A percentile compares a stretch with the other conserved stretches of the same genome.
These are phyloP conservation scores for Mollisiaceae sp. DNA, from an alignment of 2,329 filamentous ascomycete genomes.

Conservation along the genomic window DNA sequence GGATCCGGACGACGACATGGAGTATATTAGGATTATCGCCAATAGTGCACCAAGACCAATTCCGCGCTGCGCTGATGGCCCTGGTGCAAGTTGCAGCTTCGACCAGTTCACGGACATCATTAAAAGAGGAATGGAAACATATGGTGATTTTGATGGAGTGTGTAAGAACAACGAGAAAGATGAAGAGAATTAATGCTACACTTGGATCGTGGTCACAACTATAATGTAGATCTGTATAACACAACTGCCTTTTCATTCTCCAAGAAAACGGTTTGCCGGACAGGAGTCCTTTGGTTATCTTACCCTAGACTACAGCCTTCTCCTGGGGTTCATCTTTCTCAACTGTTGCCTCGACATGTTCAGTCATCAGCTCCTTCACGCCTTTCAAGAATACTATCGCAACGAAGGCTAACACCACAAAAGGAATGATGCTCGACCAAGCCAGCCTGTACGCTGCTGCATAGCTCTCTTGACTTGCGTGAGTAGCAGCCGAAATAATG, in stretches of 20 bases:
- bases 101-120: conserved; percentile 51
- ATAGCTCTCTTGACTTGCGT: conserved; percentile 52
- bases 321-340: conserved; percentile 43
- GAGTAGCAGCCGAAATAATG: conserved; percentile 46
- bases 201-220: neutral
- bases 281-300: too few relatives aligned
- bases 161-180: conserved; percentile 34
- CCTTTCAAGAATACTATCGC: conserved; percentile 51
- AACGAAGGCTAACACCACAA: conserved; percentile 54
- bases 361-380: conserved; percentile 58
- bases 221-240: neutral
- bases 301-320: conserved; percentile 24
- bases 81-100: conserved; percentile 54
- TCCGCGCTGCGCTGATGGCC: conserved; percentile 54
- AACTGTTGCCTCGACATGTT: conserved; percentile 58
- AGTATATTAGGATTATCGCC: conserved; percentile 57
- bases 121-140: conserved; percentile 45
- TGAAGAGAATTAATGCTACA: conserved; percentile 1
- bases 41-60: conserved; percentile 57
- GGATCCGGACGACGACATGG: conserved; percentile 55
- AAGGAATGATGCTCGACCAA: conserved; percentile 57
- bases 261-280: neutral
- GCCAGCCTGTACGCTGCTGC: conserved; percentile 54
- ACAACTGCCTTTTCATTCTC: neutral
- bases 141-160: conserved; percentile 41